Evolutionary conservation across 2,329 filamentous ascomycete species (phyloP), one percentile per base, ranked within the genome.

Genomic region (Aspergillus sp.): DNA sequence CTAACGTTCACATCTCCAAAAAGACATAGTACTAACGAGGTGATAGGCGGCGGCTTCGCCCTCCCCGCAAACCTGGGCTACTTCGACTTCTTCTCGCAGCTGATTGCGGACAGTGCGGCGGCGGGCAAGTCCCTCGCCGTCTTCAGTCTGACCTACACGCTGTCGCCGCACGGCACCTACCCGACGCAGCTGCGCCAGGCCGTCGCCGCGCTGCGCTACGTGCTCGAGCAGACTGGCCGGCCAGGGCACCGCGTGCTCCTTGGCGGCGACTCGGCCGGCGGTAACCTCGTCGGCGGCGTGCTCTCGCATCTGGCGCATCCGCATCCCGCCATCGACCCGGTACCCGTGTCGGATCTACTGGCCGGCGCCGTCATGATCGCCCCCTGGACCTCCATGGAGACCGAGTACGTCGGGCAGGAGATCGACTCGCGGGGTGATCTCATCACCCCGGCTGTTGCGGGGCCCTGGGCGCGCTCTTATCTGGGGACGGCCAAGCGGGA

Each of bases 321-420:
- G 0, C 82, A 85, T 54, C 74, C 80, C 0, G 71, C 78, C 1
- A 74, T 83, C 40, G 64, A 73, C 1, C 65, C 69, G 0, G 52
- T 84, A 17, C 50, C 63, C 0, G 63, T 82, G 6, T 60, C 66
- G 0, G 63, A 63, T 3, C 75, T 74, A 8, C 67, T 86, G 14
- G 74, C 74, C 2, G 81, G 75, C 3, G 74, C 77, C 0, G 61
- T 84, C 7, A 70, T 85, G 6, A 77, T 86, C 50, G 79, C 77
- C 0, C 83, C 84, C 0, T 87, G 84, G 83, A 72, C 76, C 1
- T 75, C 75, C 1, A 79, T 86, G 54, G 69, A 73, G n/a, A 72
- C 70, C 1, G 65, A 74, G 16, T 74, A 75, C 22, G 64, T 69
- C 0, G 74, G 73, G 2, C 76, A 73, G 43, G 60, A 62, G 6